Conservation (phyloP, 148 eudicot species). For the Nyssa sinensis region DNA sequence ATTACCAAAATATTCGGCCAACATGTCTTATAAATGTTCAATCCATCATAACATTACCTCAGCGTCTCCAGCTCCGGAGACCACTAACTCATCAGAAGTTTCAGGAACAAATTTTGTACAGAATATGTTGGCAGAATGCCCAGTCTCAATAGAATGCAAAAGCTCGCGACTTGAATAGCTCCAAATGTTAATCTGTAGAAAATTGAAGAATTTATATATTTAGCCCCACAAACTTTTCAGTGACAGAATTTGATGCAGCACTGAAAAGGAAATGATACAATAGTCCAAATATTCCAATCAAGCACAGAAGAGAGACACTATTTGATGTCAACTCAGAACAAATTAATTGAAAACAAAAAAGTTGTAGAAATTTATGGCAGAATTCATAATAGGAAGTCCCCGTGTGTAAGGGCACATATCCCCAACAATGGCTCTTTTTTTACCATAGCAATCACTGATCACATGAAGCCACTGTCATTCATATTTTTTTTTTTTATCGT, state of each 20-base stretch:
- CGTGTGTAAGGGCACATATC: too few species aligned
- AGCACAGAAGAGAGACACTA: too few species aligned
- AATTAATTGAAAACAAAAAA: too few species aligned
- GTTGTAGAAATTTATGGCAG: too few species aligned
- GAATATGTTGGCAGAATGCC: slow-evolving; percentile 92
- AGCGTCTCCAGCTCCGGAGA: slow-evolving; percentile 96
- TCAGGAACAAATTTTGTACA: slow-evolving; percentile 94
- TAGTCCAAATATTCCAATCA: not conserved
- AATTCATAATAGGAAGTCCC: too few species aligned
- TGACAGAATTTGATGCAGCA: not conserved
- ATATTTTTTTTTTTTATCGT: too few species aligned
- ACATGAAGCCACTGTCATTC: too few species aligned
- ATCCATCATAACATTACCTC: slow-evolving; percentile 52
- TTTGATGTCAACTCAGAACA: too few species aligned
- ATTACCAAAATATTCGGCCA: slow-evolving; percentile 1
- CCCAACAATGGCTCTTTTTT: too few species aligned
- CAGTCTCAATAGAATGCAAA: slow-evolving; percentile 74
- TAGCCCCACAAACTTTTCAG: slow-evolving; percentile 3
- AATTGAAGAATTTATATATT: not conserved
- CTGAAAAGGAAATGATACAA: not conserved
- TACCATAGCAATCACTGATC: too few species aligned
- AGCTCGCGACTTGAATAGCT: slow-evolving; percentile 69
- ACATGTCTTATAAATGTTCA: not conserved
- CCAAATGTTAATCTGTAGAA: slow-evolving; percentile 78
- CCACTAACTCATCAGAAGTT: slow-evolving; percentile 86